Conservation (phyloP, 2,329 filamentous ascomycete species). For the Metarhizium robertsii region DNA sequence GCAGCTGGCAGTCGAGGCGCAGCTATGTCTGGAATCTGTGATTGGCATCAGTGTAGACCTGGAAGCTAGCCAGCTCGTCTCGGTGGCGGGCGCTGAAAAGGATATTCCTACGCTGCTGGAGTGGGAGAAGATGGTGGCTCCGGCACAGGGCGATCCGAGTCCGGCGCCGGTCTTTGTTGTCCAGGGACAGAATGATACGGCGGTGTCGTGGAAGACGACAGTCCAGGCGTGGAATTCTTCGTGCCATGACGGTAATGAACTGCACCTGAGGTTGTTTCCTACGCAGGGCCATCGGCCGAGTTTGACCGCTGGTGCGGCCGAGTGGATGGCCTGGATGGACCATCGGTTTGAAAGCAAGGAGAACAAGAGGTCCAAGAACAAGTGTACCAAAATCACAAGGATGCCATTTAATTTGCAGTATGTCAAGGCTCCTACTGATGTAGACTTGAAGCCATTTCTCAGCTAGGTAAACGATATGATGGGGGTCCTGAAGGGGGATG, state of each 20-base stretch:
- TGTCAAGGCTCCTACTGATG: background rate
- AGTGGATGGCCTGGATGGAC: background rate
- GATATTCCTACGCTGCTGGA: background rate
- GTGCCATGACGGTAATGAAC: background rate
- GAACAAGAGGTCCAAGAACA: background rate
- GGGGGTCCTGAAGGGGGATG: background rate
- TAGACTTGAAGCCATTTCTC: background rate
- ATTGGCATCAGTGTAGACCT: conserved; percentile 3
- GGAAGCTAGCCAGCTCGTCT: background rate
- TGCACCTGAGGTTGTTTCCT: background rate
- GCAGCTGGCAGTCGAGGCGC: conserved; percentile 1
- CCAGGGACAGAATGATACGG: background rate
- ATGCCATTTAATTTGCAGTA: background rate
- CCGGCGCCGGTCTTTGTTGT: background rate
- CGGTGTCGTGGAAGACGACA: background rate
- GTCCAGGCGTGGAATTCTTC: background rate
- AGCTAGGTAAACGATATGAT: background rate
- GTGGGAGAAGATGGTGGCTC: conserved; percentile 1
- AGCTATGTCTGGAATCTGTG: conserved; percentile 3
- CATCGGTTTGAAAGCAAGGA: background rate
- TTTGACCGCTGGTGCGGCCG: background rate
- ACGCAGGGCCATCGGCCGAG: background rate
- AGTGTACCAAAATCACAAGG: background rate
- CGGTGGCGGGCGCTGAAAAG: background rate
- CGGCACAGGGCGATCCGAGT: background rate